These are phyloP conservation scores for Benincasa hispida DNA, from an alignment of 306 rosid genomes.

Conservation along the genomic window DNA sequence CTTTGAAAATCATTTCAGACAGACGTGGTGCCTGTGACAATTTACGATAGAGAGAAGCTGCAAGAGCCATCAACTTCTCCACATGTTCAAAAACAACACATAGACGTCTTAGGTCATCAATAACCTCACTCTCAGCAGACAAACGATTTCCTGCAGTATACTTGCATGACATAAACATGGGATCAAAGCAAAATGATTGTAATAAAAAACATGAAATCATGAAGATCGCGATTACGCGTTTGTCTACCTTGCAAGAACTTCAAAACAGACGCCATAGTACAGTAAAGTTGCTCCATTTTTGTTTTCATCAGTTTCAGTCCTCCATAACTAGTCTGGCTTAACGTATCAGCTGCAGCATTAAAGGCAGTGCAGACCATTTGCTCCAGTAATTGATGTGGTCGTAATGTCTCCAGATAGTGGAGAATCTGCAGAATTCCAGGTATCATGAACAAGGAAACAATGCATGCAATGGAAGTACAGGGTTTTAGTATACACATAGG, in stretches of 20 bases:
- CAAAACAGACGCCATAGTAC: slow-evolving; percentile 50
- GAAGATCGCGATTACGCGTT: neutral
- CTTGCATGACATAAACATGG: neutral
- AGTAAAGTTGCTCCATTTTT: slow-evolving; percentile 71
- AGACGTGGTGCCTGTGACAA: slow-evolving; percentile 69
- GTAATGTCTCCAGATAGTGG: slow-evolving; percentile 83
- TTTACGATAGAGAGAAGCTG: slow-evolving; percentile 88
- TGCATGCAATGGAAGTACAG: neutral
- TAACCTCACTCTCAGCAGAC: slow-evolving; percentile 51
- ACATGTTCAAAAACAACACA: slow-evolving; percentile 62
- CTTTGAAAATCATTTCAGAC: slow-evolving; percentile 57
- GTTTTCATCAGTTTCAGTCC: slow-evolving; percentile 60
- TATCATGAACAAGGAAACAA: slow-evolving; percentile 9
- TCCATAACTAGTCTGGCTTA: slow-evolving; percentile 65
- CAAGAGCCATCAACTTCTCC: slow-evolving; percentile 56
- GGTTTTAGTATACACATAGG: neutral
- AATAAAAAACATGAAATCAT: neutral
- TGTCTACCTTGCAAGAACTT: slow-evolving; percentile 59
- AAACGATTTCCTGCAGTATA: slow-evolving; percentile 51
- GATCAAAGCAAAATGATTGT: neutral
- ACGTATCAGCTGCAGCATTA: slow-evolving; percentile 67
- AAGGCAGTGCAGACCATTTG: slow-evolving; percentile 88
- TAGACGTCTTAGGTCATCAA: slow-evolving; percentile 56
- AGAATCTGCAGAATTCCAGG: slow-evolving; percentile 44
- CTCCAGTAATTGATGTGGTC: slow-evolving; percentile 78